A percentile compares a stretch with the other conserved stretches of the same genome.
Evolutionary conservation across 2,329 filamentous ascomycete species (phyloP).

Genomic region (Pyricularia sp.): DNA sequence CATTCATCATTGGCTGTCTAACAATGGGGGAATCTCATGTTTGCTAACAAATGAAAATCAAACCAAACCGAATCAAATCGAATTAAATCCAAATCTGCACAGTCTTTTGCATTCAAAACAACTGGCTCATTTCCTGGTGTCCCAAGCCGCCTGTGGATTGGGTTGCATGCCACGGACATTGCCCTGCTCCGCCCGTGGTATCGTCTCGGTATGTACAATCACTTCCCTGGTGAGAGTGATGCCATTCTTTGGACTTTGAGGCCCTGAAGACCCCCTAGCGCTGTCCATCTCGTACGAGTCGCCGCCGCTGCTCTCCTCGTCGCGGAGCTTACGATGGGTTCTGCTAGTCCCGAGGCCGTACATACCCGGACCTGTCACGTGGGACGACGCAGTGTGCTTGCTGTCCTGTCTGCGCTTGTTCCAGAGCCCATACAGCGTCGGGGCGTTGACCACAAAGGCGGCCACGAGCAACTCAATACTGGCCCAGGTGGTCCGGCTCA

Average conservation of each 20-base stretch:
- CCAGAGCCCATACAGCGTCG: constrained; percentile 2
- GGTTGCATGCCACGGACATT: neutral
- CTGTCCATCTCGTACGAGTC: neutral
- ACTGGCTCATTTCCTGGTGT: neutral
- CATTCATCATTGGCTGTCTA: neutral
- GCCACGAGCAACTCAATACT: constrained; percentile 2
- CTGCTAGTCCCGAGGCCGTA: neutral
- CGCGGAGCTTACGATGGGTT: neutral
- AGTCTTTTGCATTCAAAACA: neutral
- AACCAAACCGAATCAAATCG: too few relatives aligned
- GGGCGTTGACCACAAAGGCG: constrained; percentile 4
- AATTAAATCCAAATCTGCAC: too few relatives aligned
- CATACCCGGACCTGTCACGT: neutral
- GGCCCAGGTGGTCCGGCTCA: constrained; percentile 1
- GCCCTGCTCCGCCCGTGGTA: neutral
- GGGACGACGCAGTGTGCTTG: neutral
- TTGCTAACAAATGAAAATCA: too few relatives aligned
- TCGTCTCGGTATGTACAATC: neutral
- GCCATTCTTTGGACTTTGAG: neutral
- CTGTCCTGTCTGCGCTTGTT: neutral
- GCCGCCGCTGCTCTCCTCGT: neutral
- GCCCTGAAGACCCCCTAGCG: neutral
- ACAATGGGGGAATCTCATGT: neutral
- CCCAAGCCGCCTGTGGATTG: neutral
- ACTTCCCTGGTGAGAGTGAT: constrained; percentile 2